Base-by-base conservation (phyloP, 2,329 filamentous ascomycete species). In the Fusarium virguliforme region DNA sequence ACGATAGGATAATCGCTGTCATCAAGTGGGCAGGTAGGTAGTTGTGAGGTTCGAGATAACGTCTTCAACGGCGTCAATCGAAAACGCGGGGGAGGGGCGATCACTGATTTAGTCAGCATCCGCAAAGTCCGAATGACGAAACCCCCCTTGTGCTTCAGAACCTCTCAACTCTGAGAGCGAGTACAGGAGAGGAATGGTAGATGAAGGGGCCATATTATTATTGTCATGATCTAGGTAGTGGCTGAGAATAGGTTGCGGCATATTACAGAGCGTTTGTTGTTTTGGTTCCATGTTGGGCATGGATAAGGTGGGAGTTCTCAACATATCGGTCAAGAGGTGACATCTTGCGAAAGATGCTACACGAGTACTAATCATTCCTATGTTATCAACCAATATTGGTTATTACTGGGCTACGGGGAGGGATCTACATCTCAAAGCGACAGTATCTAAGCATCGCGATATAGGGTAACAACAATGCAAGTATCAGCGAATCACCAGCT, bases 31-130 rank as follows among this genome's bases (percentile, higher is more conserved):
- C 28, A 3, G 3, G 8, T 32, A 18, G 28, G 60, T 34, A 30
- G 37, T 58, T 50, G 53, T 24, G 24, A 56, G 35, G 63, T 57
- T 67, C 66, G 40, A 61, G 60, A 62, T 66, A 64, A 56, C 50
- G 35, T 30, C 57, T 51, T 55, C 62, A 43, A 61, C 48, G 8
- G 55, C 18, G 40, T 40, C 62, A 8, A 62, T 56, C 51, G 18
- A 57, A 65, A 71, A 65, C 54, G 70, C 57, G 63, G 70, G 70
- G 67, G 64, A 71, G 60, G 63, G 69, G 60, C 51, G 28, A 40
- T 13, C 18, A 18, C 18, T 28, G 18, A 72, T 67, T 73, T 73
- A 73, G 70, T 72, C 70, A 72, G 70, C 70, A 72, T 65, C 70
- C 64, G 70, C 67, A 58, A 18, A 51, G 2, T 26, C 70, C 70